phyloP scores from a whole-genome alignment of 805 yeast species.

The Hagleromyces aurorensis region DNA sequence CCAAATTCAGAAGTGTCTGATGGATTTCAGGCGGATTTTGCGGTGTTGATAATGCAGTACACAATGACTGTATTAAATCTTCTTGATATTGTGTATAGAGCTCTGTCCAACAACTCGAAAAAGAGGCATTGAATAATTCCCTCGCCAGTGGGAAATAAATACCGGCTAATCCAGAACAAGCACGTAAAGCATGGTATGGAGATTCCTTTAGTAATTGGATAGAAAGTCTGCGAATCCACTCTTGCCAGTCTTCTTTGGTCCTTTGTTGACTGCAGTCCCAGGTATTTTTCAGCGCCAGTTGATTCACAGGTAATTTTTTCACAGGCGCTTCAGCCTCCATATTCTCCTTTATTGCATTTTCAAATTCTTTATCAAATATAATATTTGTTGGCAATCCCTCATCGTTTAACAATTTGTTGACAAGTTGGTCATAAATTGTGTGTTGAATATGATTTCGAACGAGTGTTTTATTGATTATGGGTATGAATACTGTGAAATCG shows the following conservation, averaged over 20 bases:
- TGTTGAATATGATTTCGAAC: constrained; percentile 59
- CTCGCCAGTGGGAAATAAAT: constrained; percentile 82
- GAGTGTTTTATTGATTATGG: constrained; percentile 64
- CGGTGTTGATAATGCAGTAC: constrained; percentile 81
- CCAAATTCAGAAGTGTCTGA: constrained; percentile 79
- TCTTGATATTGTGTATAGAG: constrained; percentile 83
- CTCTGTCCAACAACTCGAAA: constrained; percentile 93
- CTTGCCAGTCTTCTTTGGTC: constrained; percentile 95
- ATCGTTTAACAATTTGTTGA: constrained; percentile 65
- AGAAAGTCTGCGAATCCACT: constrained; percentile 85
- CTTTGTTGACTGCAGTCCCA: constrained; percentile 91
- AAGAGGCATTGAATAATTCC: constrained; percentile 88
- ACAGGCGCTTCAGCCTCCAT: constrained; percentile 53
- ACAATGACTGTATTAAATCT: constrained; percentile 76
- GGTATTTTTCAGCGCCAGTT: constrained; percentile 57
- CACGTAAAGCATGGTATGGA: constrained; percentile 89
- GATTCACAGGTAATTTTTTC: constrained; percentile 66
- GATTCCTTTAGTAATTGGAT: constrained; percentile 84
- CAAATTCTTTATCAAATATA: constrained; percentile 55
- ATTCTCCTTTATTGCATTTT: constrained; percentile 32
- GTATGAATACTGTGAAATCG: constrained; percentile 80
- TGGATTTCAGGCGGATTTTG: constrained; percentile 94
- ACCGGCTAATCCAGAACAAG: constrained; percentile 84
- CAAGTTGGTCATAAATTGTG: constrained; percentile 71
- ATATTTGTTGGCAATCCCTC: constrained; percentile 80